A percentile compares a stretch with the other conserved stretches of the same genome.
These are phyloP conservation scores for Aspergillus spinulosporus DNA, from an alignment of 2,329 filamentous ascomycete species.

Conservation along the genomic window DNA sequence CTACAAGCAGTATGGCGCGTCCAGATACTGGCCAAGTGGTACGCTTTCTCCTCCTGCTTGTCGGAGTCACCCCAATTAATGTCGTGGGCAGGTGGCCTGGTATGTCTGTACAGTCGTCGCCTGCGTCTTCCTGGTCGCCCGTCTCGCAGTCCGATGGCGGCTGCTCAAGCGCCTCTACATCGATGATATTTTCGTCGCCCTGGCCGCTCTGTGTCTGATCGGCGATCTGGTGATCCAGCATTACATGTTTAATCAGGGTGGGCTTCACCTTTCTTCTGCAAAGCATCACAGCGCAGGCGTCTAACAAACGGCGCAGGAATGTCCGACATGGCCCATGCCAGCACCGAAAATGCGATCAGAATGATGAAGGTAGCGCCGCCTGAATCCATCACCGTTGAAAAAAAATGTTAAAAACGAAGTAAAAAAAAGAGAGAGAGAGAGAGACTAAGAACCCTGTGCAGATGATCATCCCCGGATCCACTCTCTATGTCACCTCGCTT, in stretches of 20 bases:
- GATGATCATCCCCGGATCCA: constrained; percentile 28
- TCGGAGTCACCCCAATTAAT: background rate
- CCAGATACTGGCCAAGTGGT: constrained; percentile 22
- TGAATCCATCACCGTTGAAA: too few species aligned
- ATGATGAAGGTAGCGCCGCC: constrained; percentile 22
- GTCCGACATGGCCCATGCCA: constrained; percentile 19
- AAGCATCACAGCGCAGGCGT: background rate
- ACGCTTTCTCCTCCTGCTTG: constrained; percentile 4
- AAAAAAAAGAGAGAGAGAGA: too few species aligned
- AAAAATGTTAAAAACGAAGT: too few species aligned
- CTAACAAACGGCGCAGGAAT: constrained; percentile 17
- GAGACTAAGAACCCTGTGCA: background rate
- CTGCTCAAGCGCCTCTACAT: constrained; percentile 21
- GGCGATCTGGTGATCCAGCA: constrained; percentile 24
- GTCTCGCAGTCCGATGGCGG: constrained; percentile 19
- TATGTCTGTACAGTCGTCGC: constrained; percentile 23
- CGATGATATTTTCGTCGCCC: constrained; percentile 20
- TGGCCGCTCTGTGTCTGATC: constrained; percentile 20
- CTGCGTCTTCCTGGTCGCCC: constrained; percentile 18
- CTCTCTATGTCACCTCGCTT: constrained; percentile 24
- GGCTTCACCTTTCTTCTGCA: background rate
- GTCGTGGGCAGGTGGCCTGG: constrained; percentile 19
- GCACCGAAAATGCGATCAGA: constrained; percentile 15
- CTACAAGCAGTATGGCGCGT: constrained; percentile 15
- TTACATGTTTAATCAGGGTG: constrained; percentile 25